These are phyloP conservation scores for Fennellomyces sp. DNA, from an alignment of 371 early-diverging fungal genomes.

Conservation along the genomic window DNA sequence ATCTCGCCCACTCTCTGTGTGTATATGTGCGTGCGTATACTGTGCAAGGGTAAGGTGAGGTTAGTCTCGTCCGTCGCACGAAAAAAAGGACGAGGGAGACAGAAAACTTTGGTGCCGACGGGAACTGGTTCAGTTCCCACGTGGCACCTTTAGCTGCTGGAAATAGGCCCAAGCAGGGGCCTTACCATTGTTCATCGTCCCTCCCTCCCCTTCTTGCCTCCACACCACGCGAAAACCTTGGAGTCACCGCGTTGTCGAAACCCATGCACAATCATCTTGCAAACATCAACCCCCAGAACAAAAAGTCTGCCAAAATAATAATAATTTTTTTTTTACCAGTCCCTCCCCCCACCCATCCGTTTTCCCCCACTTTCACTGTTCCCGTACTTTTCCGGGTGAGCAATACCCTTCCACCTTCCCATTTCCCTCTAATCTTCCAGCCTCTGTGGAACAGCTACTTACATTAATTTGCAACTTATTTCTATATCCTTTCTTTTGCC, in stretches of 20 bases:
- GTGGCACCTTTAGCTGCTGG: neutral
- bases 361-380: neutral
- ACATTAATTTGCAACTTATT: neutral
- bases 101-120: neutral
- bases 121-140: slow-evolving; percentile 1
- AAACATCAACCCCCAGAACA: too few relatives aligned
- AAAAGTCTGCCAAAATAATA: too few relatives aligned
- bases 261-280: too few relatives aligned
- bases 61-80: neutral
- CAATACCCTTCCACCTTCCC: neutral
- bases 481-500: neutral
- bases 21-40: neutral
- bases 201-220: neutral
- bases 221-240: neutral
- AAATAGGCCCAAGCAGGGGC: slow-evolving; percentile 1
- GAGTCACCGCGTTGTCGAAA: too few relatives aligned
- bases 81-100: neutral
- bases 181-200: neutral
- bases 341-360: neutral
- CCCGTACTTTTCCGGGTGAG: slow-evolving; percentile 2
- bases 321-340: neutral
- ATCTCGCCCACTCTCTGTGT: neutral
- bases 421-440: neutral
- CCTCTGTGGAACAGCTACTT: neutral
- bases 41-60: slow-evolving; percentile 9